Evolutionary conservation across 2,329 filamentous ascomycete genomes (phyloP), one percentile per base, ranked within the genome.

Genomic region (Ramichloridium luteum): DNA sequence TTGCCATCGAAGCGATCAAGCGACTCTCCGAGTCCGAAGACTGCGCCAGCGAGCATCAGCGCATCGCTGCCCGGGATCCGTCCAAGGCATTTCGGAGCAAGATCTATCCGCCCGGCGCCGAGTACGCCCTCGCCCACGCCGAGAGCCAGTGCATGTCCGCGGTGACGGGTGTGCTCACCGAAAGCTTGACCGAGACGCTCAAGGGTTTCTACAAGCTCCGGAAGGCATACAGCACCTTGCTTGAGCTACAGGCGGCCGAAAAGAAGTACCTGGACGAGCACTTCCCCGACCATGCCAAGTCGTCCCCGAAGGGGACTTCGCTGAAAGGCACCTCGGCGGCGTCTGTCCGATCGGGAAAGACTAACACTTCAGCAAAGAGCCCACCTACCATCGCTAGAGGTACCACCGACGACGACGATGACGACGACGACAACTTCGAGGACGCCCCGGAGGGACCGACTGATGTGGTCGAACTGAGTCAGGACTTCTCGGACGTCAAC

Each of bases 171-270:
- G 82, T 96, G 11, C 62, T 96, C 46, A 92, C 92, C 44, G 90
- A 96, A 61, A 93, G 82, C 52, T 60, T 96, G 47, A 88, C 86
- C 0, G n/a, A 8, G n/a, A 23, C 20, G 8, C 20, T 23, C n/a
- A 84, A 79, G 57, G 84, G 84, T 4, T 96, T 96, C 50, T 92
- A 93, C 53, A 93, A 90, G 57, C 59, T 96, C 45, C 70, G 88
- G 39, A 93, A 92, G 54, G 88, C 88, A 0, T 96, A 81, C 49
- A 62, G 84, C 23, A 79, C 84, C 0, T 64, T 98, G 3, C 80
- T 93, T 48, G 68, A 68, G 6, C 81, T 98, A 34, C 68, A 86
- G 50, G 70, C 80, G 38, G 71, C 77, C 18, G 86, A 93, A 57
- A 69, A 69, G 14, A 73, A 68, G 38, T 74, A 68, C 38, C 48